Conservation (phyloP, 306 rosid genomes). For the Acacia melanoxylon region DNA sequence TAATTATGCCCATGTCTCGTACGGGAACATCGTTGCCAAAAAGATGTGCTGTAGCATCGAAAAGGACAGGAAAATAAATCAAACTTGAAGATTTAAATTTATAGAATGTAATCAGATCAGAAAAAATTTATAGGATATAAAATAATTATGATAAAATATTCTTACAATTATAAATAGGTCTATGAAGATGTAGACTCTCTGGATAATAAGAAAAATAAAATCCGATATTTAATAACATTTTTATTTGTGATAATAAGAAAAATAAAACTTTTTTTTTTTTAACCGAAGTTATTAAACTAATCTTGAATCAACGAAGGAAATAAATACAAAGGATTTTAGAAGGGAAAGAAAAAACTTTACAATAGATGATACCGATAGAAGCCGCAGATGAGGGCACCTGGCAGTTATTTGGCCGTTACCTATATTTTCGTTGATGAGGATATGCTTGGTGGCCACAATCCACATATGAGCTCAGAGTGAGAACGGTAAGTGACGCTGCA, state of each 20-base stretch:
- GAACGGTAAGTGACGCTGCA: neutral
- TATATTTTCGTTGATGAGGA: neutral
- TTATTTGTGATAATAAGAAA: neutral
- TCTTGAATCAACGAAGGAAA: neutral
- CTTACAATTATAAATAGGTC: neutral
- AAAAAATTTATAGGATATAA: neutral
- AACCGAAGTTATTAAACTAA: neutral
- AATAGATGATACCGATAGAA: neutral
- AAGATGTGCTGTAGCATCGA: neutral
- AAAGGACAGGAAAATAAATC: neutral
- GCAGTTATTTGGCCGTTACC: slow-evolving; percentile 6
- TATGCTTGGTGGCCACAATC: neutral
- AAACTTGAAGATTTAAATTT: neutral
- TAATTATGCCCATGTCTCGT: neutral
- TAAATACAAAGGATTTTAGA: neutral
- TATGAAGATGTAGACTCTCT: neutral
- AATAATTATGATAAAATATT: neutral
- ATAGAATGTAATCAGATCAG: neutral
- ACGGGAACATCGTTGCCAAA: too few relatives aligned
- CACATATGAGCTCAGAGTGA: neutral
- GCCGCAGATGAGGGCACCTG: neutral
- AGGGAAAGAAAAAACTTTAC: neutral
- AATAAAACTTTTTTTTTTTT: too few relatives aligned
- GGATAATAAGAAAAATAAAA: neutral
- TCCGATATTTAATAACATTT: neutral